Evolutionary conservation across 768 basidiomycete species (phyloP), one percentile per base, ranked within the genome.

Genomic region (Xerocomellus amylosporus): DNA sequence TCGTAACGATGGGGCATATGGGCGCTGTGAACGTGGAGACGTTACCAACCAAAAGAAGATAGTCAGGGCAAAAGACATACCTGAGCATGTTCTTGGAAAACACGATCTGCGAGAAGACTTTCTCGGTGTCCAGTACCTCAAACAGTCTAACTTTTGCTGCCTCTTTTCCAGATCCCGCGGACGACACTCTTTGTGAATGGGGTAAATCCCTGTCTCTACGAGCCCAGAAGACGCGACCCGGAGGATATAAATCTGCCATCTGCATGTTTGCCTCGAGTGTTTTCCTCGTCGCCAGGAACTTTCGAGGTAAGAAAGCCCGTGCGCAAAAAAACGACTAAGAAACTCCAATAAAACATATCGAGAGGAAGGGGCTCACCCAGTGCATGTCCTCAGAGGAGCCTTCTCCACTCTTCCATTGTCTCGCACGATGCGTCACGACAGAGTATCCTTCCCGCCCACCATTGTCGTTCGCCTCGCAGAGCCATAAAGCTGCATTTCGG

Each of bases 251-350:
- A 59, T 85, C 78, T 3, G 81, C 73, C 74, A 78, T 81, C 46
- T 83, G 79, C 90, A 93, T 92, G 55, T 88, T 90, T 42, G 89
- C 90, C 67, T 92, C 88, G 0, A 93, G 77, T 3, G 90, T 91
- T 75, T 89, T 92, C 42, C 90, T 82, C 54, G 88, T 80, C 0
- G 88, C 81, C 37, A 92, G 74, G 63, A 93, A 90, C 90, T 92
- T 51, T 44, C 22, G 39, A 42, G 31, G 41, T 8, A 49, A 47
- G 24, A 28, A 28, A 34, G 3, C 37, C 22, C 19, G 31, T 19
- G 37, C 31, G 17, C 10, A 12, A 46, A 48, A 36, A 26, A 46
- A 15, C 2, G 24, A 17, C 15, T 48, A n/a, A 39, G 26, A 57
- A 48, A 45, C 1, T 15, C 17, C 28, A 19, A 38, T 3, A 24